Evolutionary conservation across 306 rosid species (phyloP).

Genomic region (Castanea sativa): DNA sequence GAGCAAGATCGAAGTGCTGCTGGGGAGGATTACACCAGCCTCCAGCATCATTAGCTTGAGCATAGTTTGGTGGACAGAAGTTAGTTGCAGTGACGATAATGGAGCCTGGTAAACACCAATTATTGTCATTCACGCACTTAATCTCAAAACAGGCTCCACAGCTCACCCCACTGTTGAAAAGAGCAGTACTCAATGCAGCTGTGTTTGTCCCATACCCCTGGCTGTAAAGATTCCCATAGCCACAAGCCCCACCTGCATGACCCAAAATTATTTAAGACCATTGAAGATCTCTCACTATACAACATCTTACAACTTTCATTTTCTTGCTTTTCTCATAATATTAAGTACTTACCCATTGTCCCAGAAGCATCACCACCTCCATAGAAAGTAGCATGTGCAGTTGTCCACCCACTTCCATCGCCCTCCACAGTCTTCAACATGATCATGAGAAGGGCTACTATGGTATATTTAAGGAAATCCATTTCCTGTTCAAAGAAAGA

Average conservation of each 20-base stretch:
- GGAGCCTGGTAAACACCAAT: constrained; percentile 27
- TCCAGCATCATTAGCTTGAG: background rate
- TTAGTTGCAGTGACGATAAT: constrained; percentile 16
- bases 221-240: constrained; percentile 30
- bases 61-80: background rate
- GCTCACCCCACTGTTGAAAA: constrained; percentile 16
- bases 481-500: background rate
- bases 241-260: constrained; percentile 28
- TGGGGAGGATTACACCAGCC: constrained; percentile 11
- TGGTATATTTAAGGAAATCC: background rate
- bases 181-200: constrained; percentile 32
- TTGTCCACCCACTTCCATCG: background rate
- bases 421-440: background rate
- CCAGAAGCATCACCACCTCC: background rate
- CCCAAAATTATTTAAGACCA: too few relatives aligned
- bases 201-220: constrained; percentile 33
- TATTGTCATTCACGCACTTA: constrained; percentile 12
- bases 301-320: background rate
- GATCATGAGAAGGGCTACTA: background rate
- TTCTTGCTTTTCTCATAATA: background rate
- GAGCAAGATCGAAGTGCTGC: constrained; percentile 2
- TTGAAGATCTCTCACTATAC: too few relatives aligned
- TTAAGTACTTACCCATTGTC: background rate
- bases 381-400: background rate
- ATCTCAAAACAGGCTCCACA: constrained; percentile 31